Percentiles rank a stretch among this genome's conserved stretches.
phyloP scores from a whole-genome alignment of 1,139 yeast species.

The Candida sojae region DNA sequence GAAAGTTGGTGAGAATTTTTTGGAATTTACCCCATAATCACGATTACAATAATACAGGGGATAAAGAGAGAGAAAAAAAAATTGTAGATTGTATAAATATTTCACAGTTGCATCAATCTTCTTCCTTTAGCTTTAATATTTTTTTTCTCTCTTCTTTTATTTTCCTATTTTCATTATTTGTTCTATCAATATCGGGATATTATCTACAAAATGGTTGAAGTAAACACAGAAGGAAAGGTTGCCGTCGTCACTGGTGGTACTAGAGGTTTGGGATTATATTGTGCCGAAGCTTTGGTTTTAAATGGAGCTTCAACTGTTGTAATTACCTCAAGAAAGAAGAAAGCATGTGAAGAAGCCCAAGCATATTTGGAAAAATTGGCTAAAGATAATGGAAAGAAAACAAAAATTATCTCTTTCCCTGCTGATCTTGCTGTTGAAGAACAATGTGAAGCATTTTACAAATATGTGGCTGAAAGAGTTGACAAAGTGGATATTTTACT shows the following conservation, averaged over 20 bases:
- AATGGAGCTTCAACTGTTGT: conserved; percentile 67
- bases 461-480: conserved; percentile 42
- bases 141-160: neutral
- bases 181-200: neutral
- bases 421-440: conserved; percentile 59
- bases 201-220: conserved; percentile 37
- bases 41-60: too few relatives aligned
- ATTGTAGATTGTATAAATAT: neutral
- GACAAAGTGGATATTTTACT: conserved; percentile 60
- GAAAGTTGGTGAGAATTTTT: neutral
- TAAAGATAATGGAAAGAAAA: conserved; percentile 38
- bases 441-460: conserved; percentile 50
- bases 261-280: conserved; percentile 70
- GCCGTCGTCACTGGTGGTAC: conserved; percentile 83
- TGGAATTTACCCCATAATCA: neutral
- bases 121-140: neutral
- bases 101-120: neutral
- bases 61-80: neutral
- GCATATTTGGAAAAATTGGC: conserved; percentile 49
- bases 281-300: conserved; percentile 65
- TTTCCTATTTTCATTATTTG: neutral
- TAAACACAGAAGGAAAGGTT: conserved; percentile 60
- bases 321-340: conserved; percentile 65
- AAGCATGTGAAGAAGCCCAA: conserved; percentile 66
- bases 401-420: conserved; percentile 55